Conservation (phyloP, 2,329 filamentous ascomycete genomes). For the Ceratocystis albifundus region DNA sequence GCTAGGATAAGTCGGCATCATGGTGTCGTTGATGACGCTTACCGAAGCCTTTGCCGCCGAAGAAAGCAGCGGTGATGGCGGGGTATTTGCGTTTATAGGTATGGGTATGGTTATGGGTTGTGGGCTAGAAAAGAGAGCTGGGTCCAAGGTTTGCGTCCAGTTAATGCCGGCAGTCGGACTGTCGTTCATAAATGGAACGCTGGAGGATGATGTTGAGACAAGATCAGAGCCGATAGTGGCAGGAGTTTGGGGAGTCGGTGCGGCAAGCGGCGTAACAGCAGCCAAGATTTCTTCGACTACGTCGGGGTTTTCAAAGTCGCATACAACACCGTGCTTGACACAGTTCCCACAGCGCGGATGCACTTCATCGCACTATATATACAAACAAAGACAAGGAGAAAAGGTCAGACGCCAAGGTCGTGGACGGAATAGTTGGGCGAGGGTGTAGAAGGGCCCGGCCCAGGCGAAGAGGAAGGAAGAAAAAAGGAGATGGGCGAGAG, state of each 20-base stretch:
- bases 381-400: neutral
- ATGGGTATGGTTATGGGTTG: constrained; percentile 6
- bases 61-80: constrained; percentile 24
- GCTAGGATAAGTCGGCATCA: constrained; percentile 19
- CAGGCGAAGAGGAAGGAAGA: neutral
- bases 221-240: constrained; percentile 19
- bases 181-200: neutral
- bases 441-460: neutral
- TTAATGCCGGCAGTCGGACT: constrained; percentile 9
- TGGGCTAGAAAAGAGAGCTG: constrained; percentile 22
- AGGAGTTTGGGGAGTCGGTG: constrained; percentile 26
- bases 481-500: neutral
- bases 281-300: constrained; percentile 36
- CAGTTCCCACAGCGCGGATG: constrained; percentile 56
- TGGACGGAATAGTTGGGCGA: neutral
- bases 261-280: constrained; percentile 29
- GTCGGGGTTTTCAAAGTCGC: constrained; percentile 50
- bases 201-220: constrained; percentile 25
- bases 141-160: constrained; percentile 12
- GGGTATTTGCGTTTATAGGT: constrained; percentile 9
- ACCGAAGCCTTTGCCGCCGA: constrained; percentile 27
- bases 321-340: constrained; percentile 53
- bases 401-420: neutral
- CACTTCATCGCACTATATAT: constrained; percentile 49
- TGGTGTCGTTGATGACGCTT: constrained; percentile 21